These are phyloP conservation scores for Calophaca sinica DNA, from an alignment of 306 rosid genomes.

Conservation along the genomic window DNA sequence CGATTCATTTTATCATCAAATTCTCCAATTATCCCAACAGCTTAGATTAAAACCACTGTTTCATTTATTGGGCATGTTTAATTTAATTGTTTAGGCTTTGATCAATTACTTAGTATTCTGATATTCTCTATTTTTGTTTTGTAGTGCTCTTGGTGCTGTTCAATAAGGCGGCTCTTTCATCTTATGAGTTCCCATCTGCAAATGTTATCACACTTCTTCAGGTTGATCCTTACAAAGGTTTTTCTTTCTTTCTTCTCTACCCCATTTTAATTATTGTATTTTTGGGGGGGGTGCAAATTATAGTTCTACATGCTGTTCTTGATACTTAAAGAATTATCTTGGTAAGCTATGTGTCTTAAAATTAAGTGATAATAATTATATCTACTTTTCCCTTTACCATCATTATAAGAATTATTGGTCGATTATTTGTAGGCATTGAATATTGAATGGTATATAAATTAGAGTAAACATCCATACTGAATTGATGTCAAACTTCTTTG, in stretches of 20 bases:
- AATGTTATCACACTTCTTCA: conserved; percentile 84
- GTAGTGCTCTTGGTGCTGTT: conserved; percentile 81
- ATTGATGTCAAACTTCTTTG: too few relatives aligned
- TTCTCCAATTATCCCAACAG: background rate
- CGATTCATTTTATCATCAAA: background rate
- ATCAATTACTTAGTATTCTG: background rate
- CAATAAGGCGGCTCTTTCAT: conserved; percentile 88
- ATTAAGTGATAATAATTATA: background rate
- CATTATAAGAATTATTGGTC: too few relatives aligned
- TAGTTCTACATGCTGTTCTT: background rate
- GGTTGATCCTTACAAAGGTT: conserved; percentile 52
- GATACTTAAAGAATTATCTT: too few relatives aligned
- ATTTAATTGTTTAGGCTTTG: background rate
- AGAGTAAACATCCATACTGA: too few relatives aligned
- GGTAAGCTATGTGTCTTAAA: background rate
- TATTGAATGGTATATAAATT: too few relatives aligned
- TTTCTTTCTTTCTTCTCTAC: background rate
- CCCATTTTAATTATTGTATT: background rate
- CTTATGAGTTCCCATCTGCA: conserved; percentile 72
- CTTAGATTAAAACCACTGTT: background rate
- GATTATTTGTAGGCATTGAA: too few relatives aligned
- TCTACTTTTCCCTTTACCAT: too few relatives aligned
- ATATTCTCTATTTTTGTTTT: conserved; percentile 28
- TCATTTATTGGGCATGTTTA: background rate
- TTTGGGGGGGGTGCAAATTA: background rate